These are phyloP conservation scores for Fusarium oligoseptatum DNA, from an alignment of 2,329 filamentous ascomycete genomes.

Conservation along the genomic window DNA sequence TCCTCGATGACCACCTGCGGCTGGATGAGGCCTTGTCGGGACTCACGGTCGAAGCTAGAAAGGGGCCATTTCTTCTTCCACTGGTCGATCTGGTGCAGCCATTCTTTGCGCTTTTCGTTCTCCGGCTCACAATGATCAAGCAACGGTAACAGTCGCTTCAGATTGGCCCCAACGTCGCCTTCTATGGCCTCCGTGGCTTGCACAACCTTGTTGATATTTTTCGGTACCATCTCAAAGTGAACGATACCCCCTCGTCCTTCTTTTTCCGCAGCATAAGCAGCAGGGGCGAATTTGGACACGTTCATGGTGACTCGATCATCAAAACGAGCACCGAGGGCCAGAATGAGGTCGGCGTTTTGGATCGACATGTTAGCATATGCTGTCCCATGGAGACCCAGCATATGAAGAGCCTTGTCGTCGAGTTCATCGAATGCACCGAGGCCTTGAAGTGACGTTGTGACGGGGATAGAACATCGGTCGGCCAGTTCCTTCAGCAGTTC, in stretches of 20 bases:
- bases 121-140: conserved; percentile 71
- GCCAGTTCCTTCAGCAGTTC: conserved; percentile 84
- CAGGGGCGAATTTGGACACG: conserved; percentile 88
- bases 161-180: conserved; percentile 87
- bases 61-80: conserved; percentile 96
- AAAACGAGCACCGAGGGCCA: conserved; percentile 93
- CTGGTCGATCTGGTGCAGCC: conserved; percentile 88
- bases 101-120: conserved; percentile 74
- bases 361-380: conserved; percentile 99
- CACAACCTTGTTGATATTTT: conserved; percentile 99
- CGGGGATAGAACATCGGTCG: conserved; percentile 91
- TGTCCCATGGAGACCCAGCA: conserved; percentile 98
- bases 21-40: conserved; percentile 85
- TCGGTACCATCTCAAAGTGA: conserved; percentile 98
- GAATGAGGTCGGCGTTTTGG: conserved; percentile 95
- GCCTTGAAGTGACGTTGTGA: conserved; percentile 95
- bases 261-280: conserved; percentile 84
- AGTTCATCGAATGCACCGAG: conserved; percentile 93
- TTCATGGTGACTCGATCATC: conserved; percentile 93
- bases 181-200: conserved; percentile 97
- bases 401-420: conserved; percentile 93
- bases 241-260: conserved; percentile 94
- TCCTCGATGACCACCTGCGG: conserved; percentile 93
- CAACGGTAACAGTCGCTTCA: conserved; percentile 79
- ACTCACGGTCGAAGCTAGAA: conserved; percentile 82